Evolutionary conservation across 257 asterid species (phyloP).

Genomic region (Solanum stenotomum): DNA sequence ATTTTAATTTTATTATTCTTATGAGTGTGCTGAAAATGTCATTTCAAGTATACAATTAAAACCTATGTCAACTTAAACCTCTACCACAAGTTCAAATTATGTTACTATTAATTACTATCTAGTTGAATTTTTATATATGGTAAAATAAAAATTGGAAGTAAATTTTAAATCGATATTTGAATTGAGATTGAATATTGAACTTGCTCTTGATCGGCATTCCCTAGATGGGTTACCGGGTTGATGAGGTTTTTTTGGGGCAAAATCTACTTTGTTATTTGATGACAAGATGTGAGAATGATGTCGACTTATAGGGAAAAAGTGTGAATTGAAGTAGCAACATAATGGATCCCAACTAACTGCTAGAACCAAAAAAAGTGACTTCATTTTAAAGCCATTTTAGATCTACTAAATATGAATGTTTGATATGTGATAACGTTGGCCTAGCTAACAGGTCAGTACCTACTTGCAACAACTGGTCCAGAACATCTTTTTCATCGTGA

Average conservation of each 20-base stretch:
- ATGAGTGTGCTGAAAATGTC: not conserved
- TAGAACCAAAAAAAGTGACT: not conserved
- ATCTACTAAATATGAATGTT: not conserved
- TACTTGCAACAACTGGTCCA: not conserved
- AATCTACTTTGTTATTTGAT: not conserved
- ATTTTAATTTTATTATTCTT: not conserved
- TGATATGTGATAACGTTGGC: not conserved
- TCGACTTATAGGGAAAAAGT: not conserved
- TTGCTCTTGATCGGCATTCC: not conserved
- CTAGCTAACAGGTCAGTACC: not conserved
- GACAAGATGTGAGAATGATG: not conserved
- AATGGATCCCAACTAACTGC: not conserved
- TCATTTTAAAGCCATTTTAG: not conserved
- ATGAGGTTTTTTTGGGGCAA: not conserved
- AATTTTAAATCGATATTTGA: not conserved
- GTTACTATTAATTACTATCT: not conserved
- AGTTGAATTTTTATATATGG: not conserved
- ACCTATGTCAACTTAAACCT: not conserved
- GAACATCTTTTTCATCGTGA: not conserved
- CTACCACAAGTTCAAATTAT: not conserved
- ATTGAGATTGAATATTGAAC: not conserved
- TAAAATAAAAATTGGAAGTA: not conserved
- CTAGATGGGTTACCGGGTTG: accelerated
- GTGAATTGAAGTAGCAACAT: not conserved
- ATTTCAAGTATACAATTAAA: not conserved